These are phyloP conservation scores for Claviceps sp. DNA, from an alignment of 2,329 filamentous ascomycete species.

Conservation along the genomic window DNA sequence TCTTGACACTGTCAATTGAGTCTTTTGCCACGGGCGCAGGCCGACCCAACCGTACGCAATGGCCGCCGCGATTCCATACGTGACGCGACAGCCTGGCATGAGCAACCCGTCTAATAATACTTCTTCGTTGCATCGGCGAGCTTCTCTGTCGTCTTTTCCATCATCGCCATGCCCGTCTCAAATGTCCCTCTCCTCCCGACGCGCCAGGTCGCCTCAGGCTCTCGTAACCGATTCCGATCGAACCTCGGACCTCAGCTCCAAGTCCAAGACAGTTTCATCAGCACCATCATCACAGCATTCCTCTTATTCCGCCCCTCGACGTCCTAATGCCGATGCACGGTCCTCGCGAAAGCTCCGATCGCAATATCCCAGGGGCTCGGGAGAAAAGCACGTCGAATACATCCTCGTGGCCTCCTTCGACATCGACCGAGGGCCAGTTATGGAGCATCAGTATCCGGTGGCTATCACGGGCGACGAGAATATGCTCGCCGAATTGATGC, in stretches of 20 bases:
- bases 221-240: slow-evolving; percentile 38
- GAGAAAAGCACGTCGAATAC: slow-evolving; percentile 94
- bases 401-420: slow-evolving; percentile 96
- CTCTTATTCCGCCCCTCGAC: slow-evolving; percentile 38
- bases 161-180: slow-evolving; percentile 44
- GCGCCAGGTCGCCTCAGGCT: slow-evolving; percentile 41
- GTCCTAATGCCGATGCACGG: slow-evolving; percentile 36
- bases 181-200: slow-evolving; percentile 40
- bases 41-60: slow-evolving; percentile 13
- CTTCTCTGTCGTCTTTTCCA: slow-evolving; percentile 53
- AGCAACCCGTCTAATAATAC: slow-evolving; percentile 22
- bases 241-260: slow-evolving; percentile 44
- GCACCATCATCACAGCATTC: slow-evolving; percentile 50
- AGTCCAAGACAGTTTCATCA: slow-evolving; percentile 45
- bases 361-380: slow-evolving; percentile 60
- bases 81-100: slow-evolving; percentile 25
- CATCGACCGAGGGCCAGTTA: slow-evolving; percentile 87
- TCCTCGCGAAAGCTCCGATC: slow-evolving; percentile 49
- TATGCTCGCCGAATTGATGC: slow-evolving; percentile 96
- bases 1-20: neutral
- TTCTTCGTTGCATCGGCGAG: slow-evolving; percentile 23
- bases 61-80: slow-evolving; percentile 29
- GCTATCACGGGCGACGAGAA: slow-evolving; percentile 94
- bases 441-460: slow-evolving; percentile 96
- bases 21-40: neutral